Percentiles rank a stretch among this genome's conserved stretches.
These are phyloP conservation scores for Jackrogersella multiformis DNA, from an alignment of 495 filamentous ascomycete genomes.

Conservation along the genomic window DNA sequence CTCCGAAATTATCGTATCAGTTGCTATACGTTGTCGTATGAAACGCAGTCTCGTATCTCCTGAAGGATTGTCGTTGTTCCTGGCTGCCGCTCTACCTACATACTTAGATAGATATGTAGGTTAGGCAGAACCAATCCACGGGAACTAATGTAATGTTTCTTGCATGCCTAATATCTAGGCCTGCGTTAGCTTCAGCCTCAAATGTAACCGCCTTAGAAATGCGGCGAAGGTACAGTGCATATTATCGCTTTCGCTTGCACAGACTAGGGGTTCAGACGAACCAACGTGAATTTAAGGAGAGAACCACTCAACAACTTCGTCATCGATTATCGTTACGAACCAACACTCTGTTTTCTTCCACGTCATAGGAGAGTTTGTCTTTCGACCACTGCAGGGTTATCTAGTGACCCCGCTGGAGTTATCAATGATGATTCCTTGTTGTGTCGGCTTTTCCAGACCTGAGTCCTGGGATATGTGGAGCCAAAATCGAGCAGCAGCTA, in stretches of 20 bases:
- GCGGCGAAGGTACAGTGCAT: background rate
- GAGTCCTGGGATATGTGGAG: too few relatives aligned
- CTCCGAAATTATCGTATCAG: background rate
- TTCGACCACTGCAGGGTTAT: too few relatives aligned
- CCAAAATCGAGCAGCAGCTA: too few relatives aligned
- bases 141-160: background rate
- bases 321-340: too few relatives aligned
- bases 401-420: too few relatives aligned
- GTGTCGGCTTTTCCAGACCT: too few relatives aligned
- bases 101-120: too few relatives aligned
- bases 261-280: background rate
- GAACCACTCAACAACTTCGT: background rate
- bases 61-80: background rate
- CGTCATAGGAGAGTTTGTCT: too few relatives aligned
- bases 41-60: background rate
- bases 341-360: too few relatives aligned
- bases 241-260: background rate
- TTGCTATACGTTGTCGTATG: background rate
- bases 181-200: background rate
- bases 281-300: background rate
- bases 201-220: constrained; percentile 2
- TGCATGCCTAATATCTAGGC: background rate
- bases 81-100: background rate
- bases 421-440: too few relatives aligned
- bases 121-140: background rate